phyloP scores from a whole-genome alignment of 345 rosid species.

The Tarenaya hassleriana region DNA sequence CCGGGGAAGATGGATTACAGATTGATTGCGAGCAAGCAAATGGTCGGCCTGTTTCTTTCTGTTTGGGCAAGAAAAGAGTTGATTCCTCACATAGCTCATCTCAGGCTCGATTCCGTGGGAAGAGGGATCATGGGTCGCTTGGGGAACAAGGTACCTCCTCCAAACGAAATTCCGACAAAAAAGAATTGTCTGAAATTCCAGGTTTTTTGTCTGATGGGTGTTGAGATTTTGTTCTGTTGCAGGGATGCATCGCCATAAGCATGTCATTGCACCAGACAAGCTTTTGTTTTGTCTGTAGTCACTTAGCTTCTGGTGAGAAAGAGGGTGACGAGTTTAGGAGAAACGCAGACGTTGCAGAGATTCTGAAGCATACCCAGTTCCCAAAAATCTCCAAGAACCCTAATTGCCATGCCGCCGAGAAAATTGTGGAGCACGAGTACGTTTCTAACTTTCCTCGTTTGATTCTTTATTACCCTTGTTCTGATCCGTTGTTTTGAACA shows the following conservation, averaged over 20 bases:
- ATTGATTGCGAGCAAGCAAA: slow-evolving; percentile 81
- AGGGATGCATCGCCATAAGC: slow-evolving; percentile 94
- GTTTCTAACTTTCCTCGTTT: slow-evolving; percentile 22
- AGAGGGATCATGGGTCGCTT: slow-evolving; percentile 91
- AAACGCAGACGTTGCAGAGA: slow-evolving; percentile 81
- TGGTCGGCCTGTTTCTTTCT: slow-evolving; percentile 92
- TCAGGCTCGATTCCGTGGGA: slow-evolving; percentile 70
- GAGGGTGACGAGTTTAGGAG: slow-evolving; percentile 91
- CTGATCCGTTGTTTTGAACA: no score
- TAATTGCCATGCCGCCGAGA: slow-evolving; percentile 56
- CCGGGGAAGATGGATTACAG: slow-evolving; percentile 39
- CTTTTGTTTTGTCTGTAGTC: slow-evolving; percentile 92
- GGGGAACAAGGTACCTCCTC: slow-evolving; percentile 69
- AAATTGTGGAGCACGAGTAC: slow-evolving; percentile 74
- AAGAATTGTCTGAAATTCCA: not conserved
- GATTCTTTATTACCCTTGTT: no score
- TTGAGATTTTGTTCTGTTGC: slow-evolving; percentile 14
- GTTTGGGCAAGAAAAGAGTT: slow-evolving; percentile 81
- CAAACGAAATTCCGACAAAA: not conserved
- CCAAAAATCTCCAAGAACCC: slow-evolving; percentile 60
- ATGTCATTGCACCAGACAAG: slow-evolving; percentile 87
- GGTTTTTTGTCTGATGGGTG: not conserved
- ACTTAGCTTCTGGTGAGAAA: slow-evolving; percentile 94
- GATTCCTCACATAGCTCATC: slow-evolving; percentile 82
- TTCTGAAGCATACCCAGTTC: slow-evolving; percentile 67